Conservation (phyloP, 768 basidiomycete genomes). For the Amanita pallidorosea region DNA sequence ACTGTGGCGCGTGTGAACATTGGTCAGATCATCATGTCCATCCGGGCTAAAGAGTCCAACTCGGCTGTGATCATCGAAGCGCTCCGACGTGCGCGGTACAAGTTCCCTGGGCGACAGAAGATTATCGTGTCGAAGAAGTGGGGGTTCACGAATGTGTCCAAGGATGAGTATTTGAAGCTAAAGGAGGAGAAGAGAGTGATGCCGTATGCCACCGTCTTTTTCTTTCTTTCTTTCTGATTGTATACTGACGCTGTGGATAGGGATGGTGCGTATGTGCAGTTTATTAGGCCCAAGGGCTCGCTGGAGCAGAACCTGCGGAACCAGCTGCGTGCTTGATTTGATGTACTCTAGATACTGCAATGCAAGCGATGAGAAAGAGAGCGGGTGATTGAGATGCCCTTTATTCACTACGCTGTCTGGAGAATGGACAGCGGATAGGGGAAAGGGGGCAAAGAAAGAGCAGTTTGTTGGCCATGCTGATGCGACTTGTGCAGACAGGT, state of each 20-base stretch:
- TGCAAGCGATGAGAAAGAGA: conserved; percentile 3
- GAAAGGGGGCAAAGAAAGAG: conserved; percentile 70
- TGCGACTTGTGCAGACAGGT: background rate
- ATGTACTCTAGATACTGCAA: conserved; percentile 9
- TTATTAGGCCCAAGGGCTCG: conserved; percentile 81
- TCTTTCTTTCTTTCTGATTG: background rate
- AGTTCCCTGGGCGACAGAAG: conserved; percentile 98
- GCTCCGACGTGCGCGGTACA: conserved; percentile 95
- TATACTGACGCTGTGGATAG: conserved; percentile 22
- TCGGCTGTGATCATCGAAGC: conserved; percentile 90
- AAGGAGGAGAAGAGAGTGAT: conserved; percentile 87
- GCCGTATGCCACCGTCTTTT: conserved; percentile 44
- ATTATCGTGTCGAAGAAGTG: conserved; percentile 97
- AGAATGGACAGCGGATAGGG: conserved; percentile 57
- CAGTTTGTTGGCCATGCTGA: conserved; percentile 10
- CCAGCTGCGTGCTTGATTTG: conserved; percentile 60
- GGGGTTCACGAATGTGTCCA: conserved; percentile 94
- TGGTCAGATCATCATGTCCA: conserved; percentile 82
- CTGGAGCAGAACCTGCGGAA: conserved; percentile 79
- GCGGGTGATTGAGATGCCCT: conserved; percentile 21
- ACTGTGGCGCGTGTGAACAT: conserved; percentile 95
- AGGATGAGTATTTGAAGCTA: conserved; percentile 79
- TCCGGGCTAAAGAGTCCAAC: conserved; percentile 87
- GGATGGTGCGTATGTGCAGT: conserved; percentile 94
- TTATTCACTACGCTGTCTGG: conserved; percentile 70